Percentiles rank a stretch among this genome's conserved stretches.
These are phyloP conservation scores for Entoloma clypeatum DNA, from an alignment of 1,284 basidiomycete genomes.

Conservation along the genomic window DNA sequence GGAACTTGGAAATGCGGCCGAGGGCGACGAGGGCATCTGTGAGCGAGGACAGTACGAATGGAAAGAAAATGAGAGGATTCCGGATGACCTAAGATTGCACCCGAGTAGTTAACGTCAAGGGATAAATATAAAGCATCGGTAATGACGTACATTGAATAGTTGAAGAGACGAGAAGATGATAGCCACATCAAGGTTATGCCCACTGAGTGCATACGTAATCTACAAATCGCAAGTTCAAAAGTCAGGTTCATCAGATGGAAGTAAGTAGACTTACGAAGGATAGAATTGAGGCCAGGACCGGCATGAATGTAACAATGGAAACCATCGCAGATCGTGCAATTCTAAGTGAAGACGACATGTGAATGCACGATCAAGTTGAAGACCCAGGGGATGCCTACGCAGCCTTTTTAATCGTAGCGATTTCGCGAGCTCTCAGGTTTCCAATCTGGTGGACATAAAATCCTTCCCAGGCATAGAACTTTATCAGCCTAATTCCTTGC, in stretches of 20 bases:
- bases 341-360: too few relatives aligned
- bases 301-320: constrained; percentile 56
- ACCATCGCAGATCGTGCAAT: constrained; percentile 52
- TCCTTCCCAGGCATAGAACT: constrained; percentile 58
- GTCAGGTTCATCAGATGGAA: not conserved
- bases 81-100: constrained; percentile 48
- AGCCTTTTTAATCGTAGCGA: constrained; percentile 44
- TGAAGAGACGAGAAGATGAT: constrained; percentile 73
- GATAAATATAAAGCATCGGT: not conserved
- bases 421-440: constrained; percentile 48
- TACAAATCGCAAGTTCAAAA: constrained; percentile 20
- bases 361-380: not conserved
- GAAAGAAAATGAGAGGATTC: constrained; percentile 48
- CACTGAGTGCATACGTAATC: constrained; percentile 67
- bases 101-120: not conserved
- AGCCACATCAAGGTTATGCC: constrained; percentile 63
- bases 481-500: constrained; percentile 60
- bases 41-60: constrained; percentile 46
- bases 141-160: constrained; percentile 61
- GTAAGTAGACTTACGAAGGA: constrained; percentile 55
- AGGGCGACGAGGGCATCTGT: constrained; percentile 65
- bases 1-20: constrained; percentile 52
- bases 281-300: constrained; percentile 67
- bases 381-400: constrained; percentile 35
- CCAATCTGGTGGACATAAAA: constrained; percentile 59